Percentiles rank a stretch among this genome's conserved stretches.
Evolutionary conservation across 169 alveolate species (phyloP).

Genomic region (Cardiosporidium cionae): DNA sequence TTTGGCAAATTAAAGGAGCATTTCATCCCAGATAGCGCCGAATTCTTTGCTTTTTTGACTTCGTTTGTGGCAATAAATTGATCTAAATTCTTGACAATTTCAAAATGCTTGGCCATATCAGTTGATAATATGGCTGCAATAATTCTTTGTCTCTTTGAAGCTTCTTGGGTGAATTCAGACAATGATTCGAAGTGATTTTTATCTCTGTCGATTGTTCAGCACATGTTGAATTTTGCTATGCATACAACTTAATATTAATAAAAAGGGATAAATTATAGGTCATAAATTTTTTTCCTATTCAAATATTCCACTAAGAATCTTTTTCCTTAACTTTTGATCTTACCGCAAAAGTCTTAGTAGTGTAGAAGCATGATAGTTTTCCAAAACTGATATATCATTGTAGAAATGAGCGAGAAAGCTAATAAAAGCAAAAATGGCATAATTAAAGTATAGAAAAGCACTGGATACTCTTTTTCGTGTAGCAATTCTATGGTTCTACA

Average conservation of each 20-base stretch:
- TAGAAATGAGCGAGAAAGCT: slow-evolving; percentile 25
- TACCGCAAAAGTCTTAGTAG: slow-evolving; percentile 23
- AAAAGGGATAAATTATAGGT: neutral
- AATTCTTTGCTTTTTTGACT: neutral
- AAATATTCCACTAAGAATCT: neutral
- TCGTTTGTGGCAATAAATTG: neutral
- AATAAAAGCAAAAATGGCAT: neutral
- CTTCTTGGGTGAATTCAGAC: neutral
- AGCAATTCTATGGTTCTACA: neutral
- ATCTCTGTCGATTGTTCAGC: neutral
- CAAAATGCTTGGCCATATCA: slow-evolving; percentile 38
- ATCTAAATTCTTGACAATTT: slow-evolving; percentile 16
- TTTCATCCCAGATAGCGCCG: neutral
- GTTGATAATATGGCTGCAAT: slow-evolving; percentile 30
- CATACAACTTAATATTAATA: neutral
- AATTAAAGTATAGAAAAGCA: neutral
- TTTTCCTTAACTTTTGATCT: neutral
- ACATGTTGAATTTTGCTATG: neutral
- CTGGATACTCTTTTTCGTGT: neutral
- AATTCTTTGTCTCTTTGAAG: slow-evolving; percentile 1
- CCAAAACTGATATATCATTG: slow-evolving; percentile 27
- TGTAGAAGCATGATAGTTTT: slow-evolving; percentile 28
- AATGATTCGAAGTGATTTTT: neutral
- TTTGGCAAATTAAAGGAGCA: neutral
- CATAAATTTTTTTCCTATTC: neutral